Percentiles rank a stretch among this genome's conserved stretches.
These are phyloP conservation scores for Penicillium malachiteum DNA, from an alignment of 495 filamentous ascomycete species.

Conservation along the genomic window DNA sequence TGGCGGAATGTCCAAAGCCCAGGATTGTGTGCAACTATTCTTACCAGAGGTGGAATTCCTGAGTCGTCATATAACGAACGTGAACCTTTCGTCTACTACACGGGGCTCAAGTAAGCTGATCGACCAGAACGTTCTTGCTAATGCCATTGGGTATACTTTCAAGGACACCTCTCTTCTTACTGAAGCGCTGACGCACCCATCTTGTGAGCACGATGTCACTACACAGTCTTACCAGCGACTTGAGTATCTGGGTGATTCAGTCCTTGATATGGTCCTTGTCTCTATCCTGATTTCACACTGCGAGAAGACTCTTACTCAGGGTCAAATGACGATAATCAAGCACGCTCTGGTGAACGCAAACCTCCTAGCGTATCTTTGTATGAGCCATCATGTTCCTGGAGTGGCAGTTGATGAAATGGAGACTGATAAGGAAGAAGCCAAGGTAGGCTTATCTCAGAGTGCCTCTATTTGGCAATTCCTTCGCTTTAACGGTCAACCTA, in stretches of 20 bases:
- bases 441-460: constrained; percentile 1
- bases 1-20: constrained; percentile 61
- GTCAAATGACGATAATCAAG: constrained; percentile 71
- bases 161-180: constrained; percentile 65
- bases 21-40: constrained; percentile 63
- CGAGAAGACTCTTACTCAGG: constrained; percentile 50
- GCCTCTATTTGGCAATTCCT: constrained; percentile 68
- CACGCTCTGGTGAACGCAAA: constrained; percentile 80
- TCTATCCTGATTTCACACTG: constrained; percentile 47
- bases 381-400: constrained; percentile 40
- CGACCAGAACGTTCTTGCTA: constrained; percentile 13
- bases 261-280: constrained; percentile 78
- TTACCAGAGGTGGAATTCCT: constrained; percentile 54
- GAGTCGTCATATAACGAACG: constrained; percentile 2
- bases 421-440: not conserved
- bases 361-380: constrained; percentile 82
- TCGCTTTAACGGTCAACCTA: constrained; percentile 51
- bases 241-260: constrained; percentile 86
- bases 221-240: constrained; percentile 76
- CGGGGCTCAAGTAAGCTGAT: constrained; percentile 10
- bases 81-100: not conserved
- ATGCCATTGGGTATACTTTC: constrained; percentile 60
- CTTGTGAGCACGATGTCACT: constrained; percentile 53
- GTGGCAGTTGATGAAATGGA: constrained; percentile 14
- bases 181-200: constrained; percentile 85